Evolutionary conservation across 306 rosid species (phyloP), one percentile per base, ranked within the genome.

Genomic region (Prunus kanzakura): DNA sequence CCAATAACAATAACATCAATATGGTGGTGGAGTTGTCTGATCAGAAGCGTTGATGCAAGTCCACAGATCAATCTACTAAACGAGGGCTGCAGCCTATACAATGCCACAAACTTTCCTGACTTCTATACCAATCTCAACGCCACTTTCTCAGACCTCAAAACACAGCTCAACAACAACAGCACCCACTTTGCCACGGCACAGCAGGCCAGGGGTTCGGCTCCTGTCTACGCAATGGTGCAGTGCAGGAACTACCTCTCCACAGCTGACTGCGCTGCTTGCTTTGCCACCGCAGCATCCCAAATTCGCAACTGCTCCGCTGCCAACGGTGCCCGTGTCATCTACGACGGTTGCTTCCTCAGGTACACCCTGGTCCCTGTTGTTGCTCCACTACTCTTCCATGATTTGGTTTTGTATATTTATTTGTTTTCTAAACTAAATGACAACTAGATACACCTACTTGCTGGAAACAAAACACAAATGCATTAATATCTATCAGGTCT

Each of bases 291-390:
- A 8, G 84, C 74, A 49, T 22, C 80, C 10, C 85, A 83, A 70
- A 87, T 90, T 22, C 85, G 91, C 41, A 88, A 83, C 46, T 88
- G 93, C 86, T 90, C 89, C 18, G 84, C 85, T 46, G 89, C 96
- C 65, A 90, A 88, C 69, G 96, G 96, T 35, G 96, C 86, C 14
- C 96, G 96, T 1, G 90, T 82, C 81, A 79, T 88, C 72, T 91
- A 87, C 27, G 93, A 91, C 14, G 96, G 93, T 23, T 91, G 96
- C 89, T 84, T 91, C 78, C 88, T 91, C 72, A 84, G 96, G 93
- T 91, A 81, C 23, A 16, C 22, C 32, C 32, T 30, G 32, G 32
- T 30, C 32, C 32, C 32, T 30, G 32, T 4, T 30, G 0, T 30
- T 30, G 32, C 32, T 30, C 32, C 1, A 30, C 32, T 30, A 30